These are phyloP conservation scores for Suhomyces taliae DNA, from an alignment of 1,139 yeast genomes.

Conservation along the genomic window DNA sequence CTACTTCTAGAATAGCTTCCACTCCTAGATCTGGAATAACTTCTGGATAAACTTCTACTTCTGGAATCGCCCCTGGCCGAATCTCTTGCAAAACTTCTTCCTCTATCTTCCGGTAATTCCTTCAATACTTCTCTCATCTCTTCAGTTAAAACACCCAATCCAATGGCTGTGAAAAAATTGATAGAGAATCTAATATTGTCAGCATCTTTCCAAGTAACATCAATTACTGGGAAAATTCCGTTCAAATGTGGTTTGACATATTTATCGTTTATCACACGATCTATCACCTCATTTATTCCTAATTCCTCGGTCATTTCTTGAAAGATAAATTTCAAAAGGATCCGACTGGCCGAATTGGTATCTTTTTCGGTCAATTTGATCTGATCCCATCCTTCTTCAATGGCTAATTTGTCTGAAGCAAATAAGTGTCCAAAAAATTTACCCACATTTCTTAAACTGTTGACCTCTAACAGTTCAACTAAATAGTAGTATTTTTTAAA, in stretches of 20 bases:
- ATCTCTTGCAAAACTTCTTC: constrained; percentile 17
- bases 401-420: constrained; percentile 64
- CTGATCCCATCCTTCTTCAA: constrained; percentile 50
- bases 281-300: constrained; percentile 54
- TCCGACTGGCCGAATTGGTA: constrained; percentile 79
- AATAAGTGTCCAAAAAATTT: constrained; percentile 85
- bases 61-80: constrained; percentile 16
- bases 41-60: constrained; percentile 5
- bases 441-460: constrained; percentile 76
- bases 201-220: constrained; percentile 41
- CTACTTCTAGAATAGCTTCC: constrained; percentile 22
- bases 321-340: constrained; percentile 76
- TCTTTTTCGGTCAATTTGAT: constrained; percentile 67
- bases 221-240: constrained; percentile 50
- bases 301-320: constrained; percentile 79
- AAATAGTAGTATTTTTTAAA: constrained; percentile 59
- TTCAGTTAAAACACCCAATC: constrained; percentile 81
- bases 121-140: constrained; percentile 65
- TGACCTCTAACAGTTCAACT: constrained; percentile 69
- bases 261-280: constrained; percentile 48
- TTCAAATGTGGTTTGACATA: constrained; percentile 47
- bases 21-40: constrained; percentile 21
- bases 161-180: constrained; percentile 91
- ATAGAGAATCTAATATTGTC: constrained; percentile 78
- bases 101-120: constrained; percentile 31